A percentile compares a stretch with the other conserved stretches of the same genome.
phyloP scores from a whole-genome alignment of 805 yeast genomes.

The Henningerozyma blattae region DNA sequence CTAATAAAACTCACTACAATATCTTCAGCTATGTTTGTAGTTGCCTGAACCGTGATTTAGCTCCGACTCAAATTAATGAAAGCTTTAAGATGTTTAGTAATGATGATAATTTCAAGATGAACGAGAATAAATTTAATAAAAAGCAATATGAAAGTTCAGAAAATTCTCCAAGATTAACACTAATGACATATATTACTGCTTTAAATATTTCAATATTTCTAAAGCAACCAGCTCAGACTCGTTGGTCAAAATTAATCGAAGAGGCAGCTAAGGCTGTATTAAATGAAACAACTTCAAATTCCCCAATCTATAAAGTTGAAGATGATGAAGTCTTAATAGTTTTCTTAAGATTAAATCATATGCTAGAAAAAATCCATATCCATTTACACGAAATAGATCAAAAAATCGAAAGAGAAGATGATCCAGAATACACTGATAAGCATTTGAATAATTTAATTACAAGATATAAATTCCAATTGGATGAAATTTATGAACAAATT shows the following conservation, averaged over 20 bases:
- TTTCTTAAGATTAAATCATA: conserved; percentile 45
- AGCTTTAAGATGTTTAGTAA: conserved; percentile 23
- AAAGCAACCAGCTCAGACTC: conserved; percentile 47
- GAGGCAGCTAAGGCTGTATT: conserved; percentile 9
- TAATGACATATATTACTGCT: conserved; percentile 49
- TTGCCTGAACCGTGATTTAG: conserved; percentile 63
- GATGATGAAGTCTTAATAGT: conserved; percentile 39
- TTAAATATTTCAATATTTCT: conserved; percentile 55
- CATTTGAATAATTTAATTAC: conserved; percentile 9
- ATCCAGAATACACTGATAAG: conserved; percentile 8
- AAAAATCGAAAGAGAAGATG: conserved; percentile 6
- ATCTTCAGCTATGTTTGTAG: conserved; percentile 53
- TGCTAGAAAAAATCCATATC: conserved; percentile 50
- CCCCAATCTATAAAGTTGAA: conserved; percentile 8
- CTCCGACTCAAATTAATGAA: conserved; percentile 43
- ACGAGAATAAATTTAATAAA: not conserved
- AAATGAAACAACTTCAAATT: not conserved
- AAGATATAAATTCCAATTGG: conserved; percentile 40
- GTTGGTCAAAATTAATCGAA: conserved; percentile 36
- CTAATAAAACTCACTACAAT: conserved; percentile 68
- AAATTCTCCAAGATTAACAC: conserved; percentile 16
- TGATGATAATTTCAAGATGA: conserved; percentile 6
- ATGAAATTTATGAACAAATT: conserved; percentile 29
- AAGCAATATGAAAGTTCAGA: conserved; percentile 7
- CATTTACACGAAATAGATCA: conserved; percentile 30